Evolutionary conservation across 495 filamentous ascomycete genomes (phyloP).

Genomic region (Penicillium roqueforti): DNA sequence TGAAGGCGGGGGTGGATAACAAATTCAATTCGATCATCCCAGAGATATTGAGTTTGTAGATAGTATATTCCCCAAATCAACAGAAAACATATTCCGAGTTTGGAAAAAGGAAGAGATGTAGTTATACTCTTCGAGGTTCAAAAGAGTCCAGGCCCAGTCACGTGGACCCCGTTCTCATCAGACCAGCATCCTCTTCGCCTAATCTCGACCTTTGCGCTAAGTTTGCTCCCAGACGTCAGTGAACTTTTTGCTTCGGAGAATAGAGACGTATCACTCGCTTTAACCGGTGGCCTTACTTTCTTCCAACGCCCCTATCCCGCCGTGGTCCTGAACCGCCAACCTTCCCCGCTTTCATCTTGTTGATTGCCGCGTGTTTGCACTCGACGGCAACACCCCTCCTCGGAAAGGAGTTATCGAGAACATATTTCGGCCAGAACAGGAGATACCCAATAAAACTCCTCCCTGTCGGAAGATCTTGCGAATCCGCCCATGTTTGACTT

Average conservation of each 20-base stretch:
- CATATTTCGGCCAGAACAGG: not conserved
- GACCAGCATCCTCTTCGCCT: slow-evolving; percentile 3
- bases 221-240: not conserved
- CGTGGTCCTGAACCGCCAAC: not conserved
- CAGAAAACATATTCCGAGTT: not conserved
- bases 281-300: not conserved
- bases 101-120: not conserved
- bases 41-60: not conserved
- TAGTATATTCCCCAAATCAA: no score
- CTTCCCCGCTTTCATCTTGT: slow-evolving; percentile 22
- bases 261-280: not conserved
- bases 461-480: not conserved
- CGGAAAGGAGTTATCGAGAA: slow-evolving; percentile 5
- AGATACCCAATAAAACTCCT: not conserved
- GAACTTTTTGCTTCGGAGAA: not conserved
- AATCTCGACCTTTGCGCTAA: not conserved
- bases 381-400: slow-evolving; percentile 12
- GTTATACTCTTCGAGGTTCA: not conserved
- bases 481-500: slow-evolving; percentile 5
- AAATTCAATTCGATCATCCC: not conserved
- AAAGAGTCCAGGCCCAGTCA: slow-evolving; percentile 26
- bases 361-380: slow-evolving; percentile 17
- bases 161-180: slow-evolving; percentile 14
- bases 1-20: not conserved
- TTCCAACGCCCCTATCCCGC: not conserved